phyloP scores from a whole-genome alignment of 2,329 filamentous ascomycete genomes.

The Paracoccidioides lutzii region DNA sequence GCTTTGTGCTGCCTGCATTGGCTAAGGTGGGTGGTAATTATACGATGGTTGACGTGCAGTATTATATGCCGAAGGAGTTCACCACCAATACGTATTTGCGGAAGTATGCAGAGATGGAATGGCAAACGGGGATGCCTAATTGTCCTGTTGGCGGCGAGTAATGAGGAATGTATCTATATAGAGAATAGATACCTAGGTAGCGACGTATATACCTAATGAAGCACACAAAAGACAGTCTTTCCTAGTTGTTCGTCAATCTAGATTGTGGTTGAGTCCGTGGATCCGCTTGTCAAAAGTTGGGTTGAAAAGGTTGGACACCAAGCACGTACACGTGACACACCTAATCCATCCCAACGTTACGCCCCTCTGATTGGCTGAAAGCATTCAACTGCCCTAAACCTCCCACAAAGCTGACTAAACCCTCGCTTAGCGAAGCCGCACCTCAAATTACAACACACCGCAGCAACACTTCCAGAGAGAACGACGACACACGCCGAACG shows the following conservation, averaged over 20 bases:
- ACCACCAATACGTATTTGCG: conserved; percentile 21
- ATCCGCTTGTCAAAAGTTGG: too few relatives aligned
- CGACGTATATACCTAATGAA: too few relatives aligned
- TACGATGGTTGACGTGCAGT: conserved; percentile 16
- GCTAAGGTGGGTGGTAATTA: conserved; percentile 18
- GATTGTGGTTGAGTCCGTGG: too few relatives aligned
- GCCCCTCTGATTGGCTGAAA: too few relatives aligned
- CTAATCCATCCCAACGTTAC: too few relatives aligned
- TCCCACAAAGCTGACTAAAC: conserved; percentile 20
- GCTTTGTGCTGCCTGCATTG: conserved; percentile 14
- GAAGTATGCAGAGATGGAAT: conserved; percentile 19
- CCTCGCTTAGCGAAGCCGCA: conserved; percentile 31
- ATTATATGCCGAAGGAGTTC: conserved; percentile 19
- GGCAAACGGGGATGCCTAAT: conserved; percentile 11
- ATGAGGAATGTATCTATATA: neutral
- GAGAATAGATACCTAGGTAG: neutral
- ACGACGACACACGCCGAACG: neutral
- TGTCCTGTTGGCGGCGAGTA: conserved; percentile 5
- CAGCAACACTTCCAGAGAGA: conserved; percentile 9
- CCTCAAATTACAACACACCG: conserved; percentile 26
- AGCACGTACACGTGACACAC: neutral
- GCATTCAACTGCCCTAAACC: conserved; percentile 23
- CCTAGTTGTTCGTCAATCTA: too few relatives aligned
- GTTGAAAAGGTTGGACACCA: neutral
- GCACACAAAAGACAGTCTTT: too few relatives aligned